Conservation (phyloP, 176 grass and related monocot genomes). For the Aegilops umbellulata region DNA sequence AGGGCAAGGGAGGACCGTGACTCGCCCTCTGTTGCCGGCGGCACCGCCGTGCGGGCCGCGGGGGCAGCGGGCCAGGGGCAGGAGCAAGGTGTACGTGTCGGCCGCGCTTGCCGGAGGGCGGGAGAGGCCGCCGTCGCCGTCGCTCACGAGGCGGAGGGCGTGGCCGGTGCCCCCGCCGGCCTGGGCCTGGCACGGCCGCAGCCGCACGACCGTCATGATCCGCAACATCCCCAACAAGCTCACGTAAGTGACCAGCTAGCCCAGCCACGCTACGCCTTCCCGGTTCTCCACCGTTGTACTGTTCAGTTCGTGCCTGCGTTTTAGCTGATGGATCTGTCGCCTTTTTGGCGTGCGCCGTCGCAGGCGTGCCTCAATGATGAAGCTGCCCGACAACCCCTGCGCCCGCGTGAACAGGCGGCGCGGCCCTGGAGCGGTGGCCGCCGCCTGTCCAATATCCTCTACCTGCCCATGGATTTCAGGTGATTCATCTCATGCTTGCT, state of each 20-base stretch:
- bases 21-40: background rate
- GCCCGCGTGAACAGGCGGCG: conserved; percentile 18
- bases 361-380: conserved; percentile 42
- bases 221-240: conserved; percentile 66
- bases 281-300: no score
- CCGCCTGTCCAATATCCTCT: conserved; percentile 67
- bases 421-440: background rate
- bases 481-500: background rate
- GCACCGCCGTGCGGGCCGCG: background rate
- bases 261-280: no score
- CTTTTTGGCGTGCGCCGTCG: no score
- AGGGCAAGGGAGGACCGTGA: background rate
- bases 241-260: background rate
- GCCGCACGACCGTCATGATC: conserved; percentile 56
- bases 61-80: background rate
- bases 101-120: background rate
- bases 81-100: background rate
- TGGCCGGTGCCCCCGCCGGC: background rate
- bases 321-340: no score
- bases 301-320: no score
- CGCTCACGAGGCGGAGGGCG: background rate
- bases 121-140: background rate
- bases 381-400: conserved; percentile 62
- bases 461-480: conserved; percentile 83
- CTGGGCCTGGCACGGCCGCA: background rate